A percentile compares a stretch with the other conserved stretches of the same genome.
Conservation (phyloP, 441 rosid genomes). For the Syzygium malaccense region DNA sequence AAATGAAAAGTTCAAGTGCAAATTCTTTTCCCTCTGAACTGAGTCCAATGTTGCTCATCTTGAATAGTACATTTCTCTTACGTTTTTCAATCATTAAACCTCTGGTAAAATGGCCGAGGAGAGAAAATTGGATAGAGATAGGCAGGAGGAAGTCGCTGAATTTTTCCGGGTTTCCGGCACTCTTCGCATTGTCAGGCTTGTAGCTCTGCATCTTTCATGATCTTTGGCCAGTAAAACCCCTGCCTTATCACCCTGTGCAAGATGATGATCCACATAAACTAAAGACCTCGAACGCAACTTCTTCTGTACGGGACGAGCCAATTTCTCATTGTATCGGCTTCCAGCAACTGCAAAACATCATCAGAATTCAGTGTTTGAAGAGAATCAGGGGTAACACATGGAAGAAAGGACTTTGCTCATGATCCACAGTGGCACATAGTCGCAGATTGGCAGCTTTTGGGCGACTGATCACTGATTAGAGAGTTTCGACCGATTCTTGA, state of each 20-base stretch:
- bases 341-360: neutral
- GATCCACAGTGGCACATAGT: neutral
- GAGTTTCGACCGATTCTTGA: neutral
- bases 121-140: neutral
- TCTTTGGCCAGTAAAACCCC: neutral
- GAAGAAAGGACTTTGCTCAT: neutral
- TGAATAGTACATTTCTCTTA: neutral
- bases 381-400: neutral
- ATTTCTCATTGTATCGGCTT: neutral
- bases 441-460: neutral
- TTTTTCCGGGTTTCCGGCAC: neutral
- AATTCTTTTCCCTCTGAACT: neutral
- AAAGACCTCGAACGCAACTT: neutral
- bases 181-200: neutral
- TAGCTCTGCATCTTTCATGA: neutral
- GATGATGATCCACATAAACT: neutral
- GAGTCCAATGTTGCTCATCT: neutral
- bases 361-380: neutral
- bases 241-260: neutral
- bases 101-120: neutral
- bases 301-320: neutral
- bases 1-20: neutral
- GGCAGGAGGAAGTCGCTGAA: neutral
- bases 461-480: neutral
- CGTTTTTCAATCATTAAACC: neutral